Evolutionary conservation across 352 stramenopile genomes (phyloP), one percentile per base, ranked within the genome.

Genomic region (Globisporangium ultimum): DNA sequence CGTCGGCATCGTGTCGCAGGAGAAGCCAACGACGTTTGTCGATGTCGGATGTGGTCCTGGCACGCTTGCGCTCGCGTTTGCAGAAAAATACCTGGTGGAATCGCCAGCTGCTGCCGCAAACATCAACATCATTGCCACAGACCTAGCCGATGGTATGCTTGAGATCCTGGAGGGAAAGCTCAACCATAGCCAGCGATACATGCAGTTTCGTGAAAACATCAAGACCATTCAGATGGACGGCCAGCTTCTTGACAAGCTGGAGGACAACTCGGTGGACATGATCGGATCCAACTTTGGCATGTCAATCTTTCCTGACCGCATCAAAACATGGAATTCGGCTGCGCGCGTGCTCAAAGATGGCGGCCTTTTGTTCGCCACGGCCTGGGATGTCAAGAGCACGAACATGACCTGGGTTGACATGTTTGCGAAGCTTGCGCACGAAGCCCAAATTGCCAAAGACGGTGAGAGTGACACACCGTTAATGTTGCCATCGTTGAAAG

Each of bases 221-320:
- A 62, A 59, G 41, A 76, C 70, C 12, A 56, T 80, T 20, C 66
- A 78, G 52, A 76, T 65, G n/a, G 71, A 80, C 45, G 74, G 71
- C 1, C 67, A 69, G 51, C 18, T 56, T 18, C 53, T 84, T 46
- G 56, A 72, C 14, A 61, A 74, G 60, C 42, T 83, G 0, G 36
- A 48, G 7, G 64, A 68, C 43, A 53, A 28, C 9, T 80, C 74
- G 6, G 71, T 76, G 11, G 71, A 80, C 48, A 53, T 51, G 9
- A 24, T 83, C 9, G 74, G 71, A 38, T 83, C 74, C 36, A 82
- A 77, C 51, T 80, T 82, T 40, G 70, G 62, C 1, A 54, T 83
- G 36, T 57, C 58, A 13, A 78, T 83, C 48, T 78, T 83, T 52
- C 71, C 71, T 0, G 67, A 78, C 24, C 71, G 73, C 43, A 34